These are phyloP conservation scores for Triticum dicoccoides DNA, from an alignment of 176 grass and related monocot species.

Conservation along the genomic window DNA sequence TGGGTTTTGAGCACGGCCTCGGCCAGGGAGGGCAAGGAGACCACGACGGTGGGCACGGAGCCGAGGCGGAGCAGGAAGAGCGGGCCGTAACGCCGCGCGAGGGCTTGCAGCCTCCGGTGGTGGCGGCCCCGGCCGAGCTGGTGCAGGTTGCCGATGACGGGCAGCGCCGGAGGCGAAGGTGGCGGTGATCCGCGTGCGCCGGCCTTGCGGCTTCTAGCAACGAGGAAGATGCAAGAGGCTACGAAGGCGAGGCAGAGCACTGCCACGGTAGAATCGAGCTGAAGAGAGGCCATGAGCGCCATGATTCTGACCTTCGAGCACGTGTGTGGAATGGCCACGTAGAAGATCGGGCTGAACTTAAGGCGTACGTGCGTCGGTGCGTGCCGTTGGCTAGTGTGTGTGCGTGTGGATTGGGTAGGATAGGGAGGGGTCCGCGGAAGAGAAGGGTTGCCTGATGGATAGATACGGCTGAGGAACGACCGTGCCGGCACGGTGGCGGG, in stretches of 20 bases:
- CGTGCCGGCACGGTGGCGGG: too few relatives aligned
- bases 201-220: background rate
- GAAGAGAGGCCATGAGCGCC: background rate
- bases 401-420: too few relatives aligned
- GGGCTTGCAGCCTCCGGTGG: conserved; percentile 36
- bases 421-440: background rate
- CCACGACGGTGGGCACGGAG: conserved; percentile 30
- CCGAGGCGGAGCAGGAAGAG: background rate
- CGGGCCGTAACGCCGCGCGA: background rate
- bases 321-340: background rate
- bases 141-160: conserved; percentile 61
- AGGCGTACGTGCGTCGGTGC: too few relatives aligned
- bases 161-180: conserved; percentile 44
- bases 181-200: background rate
- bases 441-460: background rate
- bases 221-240: background rate
- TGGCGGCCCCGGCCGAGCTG: conserved; percentile 32
- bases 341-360: background rate
- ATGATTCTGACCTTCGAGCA: background rate
- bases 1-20: conserved; percentile 39
- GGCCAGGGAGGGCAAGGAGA: conserved; percentile 45
- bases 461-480: background rate
- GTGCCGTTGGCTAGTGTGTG: background rate
- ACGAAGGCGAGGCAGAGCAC: background rate
- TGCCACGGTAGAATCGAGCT: background rate